Percentiles rank a stretch among this genome's conserved stretches.
phyloP scores from a whole-genome alignment of 192 early-diverging fungal species.

The Phycomyces blakesleeanus region DNA sequence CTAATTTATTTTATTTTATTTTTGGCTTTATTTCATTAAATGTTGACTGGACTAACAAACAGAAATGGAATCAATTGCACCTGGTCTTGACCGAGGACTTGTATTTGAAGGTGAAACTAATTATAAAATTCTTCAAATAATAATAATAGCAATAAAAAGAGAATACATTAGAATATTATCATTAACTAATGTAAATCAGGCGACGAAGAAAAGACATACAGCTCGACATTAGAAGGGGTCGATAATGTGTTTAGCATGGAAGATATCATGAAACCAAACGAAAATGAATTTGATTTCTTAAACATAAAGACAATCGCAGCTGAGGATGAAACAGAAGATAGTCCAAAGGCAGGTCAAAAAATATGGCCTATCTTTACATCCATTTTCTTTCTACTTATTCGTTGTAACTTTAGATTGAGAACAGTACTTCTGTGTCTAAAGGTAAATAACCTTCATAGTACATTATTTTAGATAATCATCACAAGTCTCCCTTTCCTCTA shows the following conservation, averaged over 20 bases:
- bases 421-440: neutral
- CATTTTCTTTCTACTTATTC: too few relatives aligned
- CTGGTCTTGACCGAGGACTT: constrained; percentile 70
- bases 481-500: neutral
- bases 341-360: neutral
- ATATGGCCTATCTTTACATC: neutral
- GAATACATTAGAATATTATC: neutral
- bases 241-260: constrained; percentile 25
- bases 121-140: neutral
- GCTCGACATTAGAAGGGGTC: neutral
- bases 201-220: neutral
- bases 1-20: neutral
- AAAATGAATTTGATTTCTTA: constrained; percentile 21
- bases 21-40: neutral
- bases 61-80: constrained; percentile 49
- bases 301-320: constrained; percentile 3
- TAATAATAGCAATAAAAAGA: neutral
- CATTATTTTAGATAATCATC: neutral
- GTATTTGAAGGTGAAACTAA: constrained; percentile 39
- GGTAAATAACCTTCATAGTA: neutral
- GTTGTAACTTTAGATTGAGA: too few relatives aligned
- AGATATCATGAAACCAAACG: constrained; percentile 28
- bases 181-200: neutral
- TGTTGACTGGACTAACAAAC: neutral
- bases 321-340: constrained; percentile 1